phyloP scores from a whole-genome alignment of 257 asterid species.

The Solanum virginianum region DNA sequence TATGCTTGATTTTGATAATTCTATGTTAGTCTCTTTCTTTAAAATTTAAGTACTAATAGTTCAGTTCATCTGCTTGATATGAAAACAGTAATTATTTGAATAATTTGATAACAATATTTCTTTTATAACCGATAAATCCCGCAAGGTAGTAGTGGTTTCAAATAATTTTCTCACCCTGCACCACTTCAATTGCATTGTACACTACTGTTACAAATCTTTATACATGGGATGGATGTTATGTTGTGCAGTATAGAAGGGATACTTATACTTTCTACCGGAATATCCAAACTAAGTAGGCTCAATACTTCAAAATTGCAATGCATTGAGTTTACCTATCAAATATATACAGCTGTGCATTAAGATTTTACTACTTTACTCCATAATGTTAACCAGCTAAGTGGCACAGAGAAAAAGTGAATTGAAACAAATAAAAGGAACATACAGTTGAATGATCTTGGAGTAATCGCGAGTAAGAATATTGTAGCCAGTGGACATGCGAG shows the following conservation, averaged over 20 bases:
- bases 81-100: neutral
- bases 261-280: neutral
- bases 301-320: neutral
- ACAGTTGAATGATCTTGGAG: constrained; percentile 84
- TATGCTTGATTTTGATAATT: neutral
- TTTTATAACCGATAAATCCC: neutral
- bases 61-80: neutral
- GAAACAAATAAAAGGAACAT: neutral
- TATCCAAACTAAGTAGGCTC: neutral
- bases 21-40: neutral
- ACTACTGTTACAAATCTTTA: neutral
- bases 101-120: neutral
- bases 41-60: neutral
- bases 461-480: constrained; percentile 78
- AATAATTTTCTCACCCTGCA: neutral
- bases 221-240: neutral
- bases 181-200: neutral
- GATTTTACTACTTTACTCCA: neutral
- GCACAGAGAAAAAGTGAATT: neutral
- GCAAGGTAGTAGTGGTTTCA: neutral
- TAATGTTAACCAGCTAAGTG: neutral
- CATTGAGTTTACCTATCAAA: neutral
- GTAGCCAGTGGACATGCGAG: constrained; percentile 81
- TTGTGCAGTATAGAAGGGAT: neutral
- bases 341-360: neutral